Conservation (phyloP, 164 flowering plant species). For the Vitis rotundifolia region DNA sequence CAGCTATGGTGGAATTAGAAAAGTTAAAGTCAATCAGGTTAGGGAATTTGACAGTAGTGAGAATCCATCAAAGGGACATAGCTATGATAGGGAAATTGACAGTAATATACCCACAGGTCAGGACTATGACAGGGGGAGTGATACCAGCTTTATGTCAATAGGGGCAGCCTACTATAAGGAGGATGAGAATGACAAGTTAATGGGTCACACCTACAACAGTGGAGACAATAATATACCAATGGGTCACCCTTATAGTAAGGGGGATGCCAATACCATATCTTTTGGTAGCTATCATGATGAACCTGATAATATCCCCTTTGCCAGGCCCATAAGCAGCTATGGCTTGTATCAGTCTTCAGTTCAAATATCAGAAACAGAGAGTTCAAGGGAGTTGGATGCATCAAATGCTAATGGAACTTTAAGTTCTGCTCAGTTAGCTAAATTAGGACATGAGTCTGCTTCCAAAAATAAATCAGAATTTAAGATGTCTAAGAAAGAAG, state of each 20-base stretch:
- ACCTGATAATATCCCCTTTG: constrained; percentile 29
- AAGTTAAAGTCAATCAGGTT: constrained; percentile 51
- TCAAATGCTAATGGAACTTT: constrained; percentile 12
- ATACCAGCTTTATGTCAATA: constrained; percentile 21
- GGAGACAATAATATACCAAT: constrained; percentile 24
- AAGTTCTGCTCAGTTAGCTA: constrained; percentile 15
- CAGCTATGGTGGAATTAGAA: constrained; percentile 48
- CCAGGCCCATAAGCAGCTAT: constrained; percentile 35
- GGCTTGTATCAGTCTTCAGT: constrained; percentile 35
- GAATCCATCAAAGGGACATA: constrained; percentile 24
- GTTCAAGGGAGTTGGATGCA: constrained; percentile 27
- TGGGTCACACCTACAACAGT: constrained; percentile 22
- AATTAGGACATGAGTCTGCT: constrained; percentile 20
- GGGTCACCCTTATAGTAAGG: constrained; percentile 26
- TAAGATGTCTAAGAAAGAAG: constrained; percentile 44
- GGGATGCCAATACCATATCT: constrained; percentile 32
- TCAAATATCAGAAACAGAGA: constrained; percentile 27
- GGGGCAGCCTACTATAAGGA: constrained; percentile 25
- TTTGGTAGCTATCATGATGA: constrained; percentile 54
- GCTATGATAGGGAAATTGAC: constrained; percentile 9
- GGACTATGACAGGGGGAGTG: constrained; percentile 15
- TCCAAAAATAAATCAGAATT: constrained; percentile 38
- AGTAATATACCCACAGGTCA: constrained; percentile 9
- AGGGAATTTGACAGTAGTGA: constrained; percentile 41
- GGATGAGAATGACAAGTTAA: constrained; percentile 22